Percentiles rank a stretch among this genome's conserved stretches.
Conservation (phyloP, 441 rosid species). For the Adansonia rubrostipa region DNA sequence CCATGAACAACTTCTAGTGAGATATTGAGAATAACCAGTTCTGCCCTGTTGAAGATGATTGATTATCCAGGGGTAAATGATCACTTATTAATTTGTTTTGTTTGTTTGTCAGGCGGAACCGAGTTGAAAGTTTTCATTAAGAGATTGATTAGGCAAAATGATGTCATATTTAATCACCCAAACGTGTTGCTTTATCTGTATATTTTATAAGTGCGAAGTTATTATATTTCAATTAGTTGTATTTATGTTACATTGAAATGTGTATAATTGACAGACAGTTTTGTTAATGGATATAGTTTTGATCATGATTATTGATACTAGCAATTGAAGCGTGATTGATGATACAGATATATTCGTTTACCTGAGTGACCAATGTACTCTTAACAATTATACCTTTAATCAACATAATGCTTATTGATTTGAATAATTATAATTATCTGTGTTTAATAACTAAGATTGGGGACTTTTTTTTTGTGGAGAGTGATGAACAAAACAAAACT, state of each 20-base stretch:
- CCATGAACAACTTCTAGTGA: background rate
- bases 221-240: background rate
- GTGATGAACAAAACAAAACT: conserved; percentile 21
- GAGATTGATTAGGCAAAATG: conserved; percentile 5
- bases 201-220: background rate
- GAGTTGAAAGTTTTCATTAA: conserved; percentile 12
- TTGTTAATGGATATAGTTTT: background rate
- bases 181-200: background rate
- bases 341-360: background rate
- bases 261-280: background rate
- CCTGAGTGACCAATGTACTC: background rate
- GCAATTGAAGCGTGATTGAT: background rate
- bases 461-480: background rate
- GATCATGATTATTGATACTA: background rate
- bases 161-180: background rate
- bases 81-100: background rate
- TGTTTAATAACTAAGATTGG: background rate
- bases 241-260: background rate
- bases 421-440: background rate
- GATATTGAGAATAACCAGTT: background rate
- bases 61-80: background rate
- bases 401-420: background rate
- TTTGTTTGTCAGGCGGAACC: background rate
- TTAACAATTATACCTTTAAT: background rate
- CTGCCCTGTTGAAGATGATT: conserved; percentile 1